phyloP scores from a whole-genome alignment of 331 rosid genomes.

The Erythrophleum ivorense region DNA sequence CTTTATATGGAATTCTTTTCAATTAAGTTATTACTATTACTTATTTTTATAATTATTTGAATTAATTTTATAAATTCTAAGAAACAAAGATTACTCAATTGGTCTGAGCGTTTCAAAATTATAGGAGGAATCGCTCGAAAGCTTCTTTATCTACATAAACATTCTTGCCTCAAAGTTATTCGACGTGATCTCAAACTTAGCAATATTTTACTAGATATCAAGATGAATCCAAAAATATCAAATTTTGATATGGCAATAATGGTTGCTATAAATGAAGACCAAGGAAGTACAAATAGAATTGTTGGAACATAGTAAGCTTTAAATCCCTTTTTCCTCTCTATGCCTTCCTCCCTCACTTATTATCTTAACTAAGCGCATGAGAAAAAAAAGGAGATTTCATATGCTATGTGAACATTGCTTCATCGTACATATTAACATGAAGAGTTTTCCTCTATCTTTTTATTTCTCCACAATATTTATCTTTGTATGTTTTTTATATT shows the following conservation, averaged over 20 bases:
- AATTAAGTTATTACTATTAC: too few species aligned
- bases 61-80: not conserved
- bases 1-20: too few species aligned
- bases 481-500: not conserved
- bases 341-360: not conserved
- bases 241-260: constrained; percentile 44
- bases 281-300: not conserved
- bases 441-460: too few species aligned
- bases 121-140: constrained; percentile 40
- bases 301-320: not conserved
- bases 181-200: not conserved
- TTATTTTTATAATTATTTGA: not conserved
- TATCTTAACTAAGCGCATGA: not conserved
- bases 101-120: not conserved
- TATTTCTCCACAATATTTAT: too few species aligned
- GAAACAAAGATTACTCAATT: not conserved
- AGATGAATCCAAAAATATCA: not conserved
- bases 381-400: too few species aligned
- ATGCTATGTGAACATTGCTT: too few species aligned
- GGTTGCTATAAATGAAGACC: constrained; percentile 31
- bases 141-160: constrained; percentile 49
- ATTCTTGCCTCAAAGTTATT: not conserved
- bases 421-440: too few species aligned
- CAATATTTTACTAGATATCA: not conserved
- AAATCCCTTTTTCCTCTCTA: too few species aligned